Base-by-base conservation (phyloP, 169 alveolate species). In the Amoebophrya sp. region DNA sequence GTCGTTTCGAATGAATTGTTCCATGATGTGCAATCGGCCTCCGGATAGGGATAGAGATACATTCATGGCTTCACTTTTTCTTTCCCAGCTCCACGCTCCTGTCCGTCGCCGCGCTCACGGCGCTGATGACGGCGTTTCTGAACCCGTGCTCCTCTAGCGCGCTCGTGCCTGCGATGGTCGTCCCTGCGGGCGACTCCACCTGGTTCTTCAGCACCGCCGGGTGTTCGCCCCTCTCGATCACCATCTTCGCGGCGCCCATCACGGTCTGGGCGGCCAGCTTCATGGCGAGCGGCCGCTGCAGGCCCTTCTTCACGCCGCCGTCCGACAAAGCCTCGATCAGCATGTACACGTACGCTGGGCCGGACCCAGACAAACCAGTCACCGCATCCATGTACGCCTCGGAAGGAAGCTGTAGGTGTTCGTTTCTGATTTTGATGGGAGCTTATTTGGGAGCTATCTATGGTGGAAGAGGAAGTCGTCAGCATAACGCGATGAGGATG, bases 261-360 rank as follows among this genome's bases (percentile, higher is more conserved):
- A 93, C 90, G n/a, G 94, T 93, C 88, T 93, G 93, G 43, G 92
- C 70, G 88, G 89, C 93, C 38, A 93, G 87, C 29, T 93, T 40
- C 69, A 91, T 90, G 42, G 94, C 40, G 41, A 93, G 43, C 38
- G 91, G 92, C 58, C 94, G 90, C 26, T 89, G 78, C 41, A 93
- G 90, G 31, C 94, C 94, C 69, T 93, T 91, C 87, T 93, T 93
- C 26, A 93, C 94, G 16, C 93, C 94, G 23, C 93, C 94, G 88
- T 93, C 94, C 78, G 90, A 89, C 87, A 93, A 69, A 40, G 93
- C 92, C 91, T 93, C 94, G 29, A 93, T 93, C 88, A 93, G 89
- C 88, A 91, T 89, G 42, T 70, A 93, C 88, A 93, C 92, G 89
- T 93, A 93, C 15, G 94, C 94, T 16, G 94, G 94, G 43, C 94